Evolutionary conservation across 75 land plant species (phyloP).

Genomic region (Isoetes taiwanensis): DNA sequence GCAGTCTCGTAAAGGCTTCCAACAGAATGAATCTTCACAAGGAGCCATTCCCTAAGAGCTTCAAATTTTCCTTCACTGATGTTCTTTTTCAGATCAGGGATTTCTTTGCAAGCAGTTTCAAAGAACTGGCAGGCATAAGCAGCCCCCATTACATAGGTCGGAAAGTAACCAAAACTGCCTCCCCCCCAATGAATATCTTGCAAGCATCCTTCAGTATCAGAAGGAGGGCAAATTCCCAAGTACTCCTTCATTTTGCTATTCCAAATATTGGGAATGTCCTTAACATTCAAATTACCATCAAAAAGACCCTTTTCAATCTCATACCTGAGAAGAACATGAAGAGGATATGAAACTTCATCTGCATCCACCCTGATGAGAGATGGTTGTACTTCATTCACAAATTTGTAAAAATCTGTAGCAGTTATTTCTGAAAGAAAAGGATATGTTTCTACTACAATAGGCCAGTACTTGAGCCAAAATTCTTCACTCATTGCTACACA

Average conservation of each 20-base stretch:
- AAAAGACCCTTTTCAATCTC: constrained; percentile 5
- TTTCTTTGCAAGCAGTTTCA: neutral
- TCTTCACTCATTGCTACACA: constrained; percentile 6
- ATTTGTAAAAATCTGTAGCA: neutral
- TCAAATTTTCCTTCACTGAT: neutral
- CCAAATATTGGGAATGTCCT: constrained; percentile 5
- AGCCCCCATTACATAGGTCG: constrained; percentile 4
- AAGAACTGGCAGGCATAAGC: neutral
- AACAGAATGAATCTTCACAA: constrained; percentile 6
- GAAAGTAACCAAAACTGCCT: constrained; percentile 9
- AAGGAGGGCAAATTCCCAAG: neutral
- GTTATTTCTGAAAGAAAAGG: neutral
- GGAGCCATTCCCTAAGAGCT: constrained; percentile 7
- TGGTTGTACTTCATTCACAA: constrained; percentile 3
- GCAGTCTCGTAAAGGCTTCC: constrained; percentile 7
- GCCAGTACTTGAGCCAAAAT: constrained; percentile 7
- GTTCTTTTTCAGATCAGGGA: neutral
- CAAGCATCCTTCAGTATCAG: constrained; percentile 9
- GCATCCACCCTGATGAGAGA: constrained; percentile 1
- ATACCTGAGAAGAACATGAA: constrained; percentile 8
- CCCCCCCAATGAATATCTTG: constrained; percentile 8
- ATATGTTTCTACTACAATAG: neutral
- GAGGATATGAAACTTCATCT: constrained; percentile 7
- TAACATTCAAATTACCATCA: neutral
- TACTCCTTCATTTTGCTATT: constrained; percentile 11